Evolutionary conservation across 352 stramenopile genomes (phyloP).

Genomic region (Phytophthora citrophthora): DNA sequence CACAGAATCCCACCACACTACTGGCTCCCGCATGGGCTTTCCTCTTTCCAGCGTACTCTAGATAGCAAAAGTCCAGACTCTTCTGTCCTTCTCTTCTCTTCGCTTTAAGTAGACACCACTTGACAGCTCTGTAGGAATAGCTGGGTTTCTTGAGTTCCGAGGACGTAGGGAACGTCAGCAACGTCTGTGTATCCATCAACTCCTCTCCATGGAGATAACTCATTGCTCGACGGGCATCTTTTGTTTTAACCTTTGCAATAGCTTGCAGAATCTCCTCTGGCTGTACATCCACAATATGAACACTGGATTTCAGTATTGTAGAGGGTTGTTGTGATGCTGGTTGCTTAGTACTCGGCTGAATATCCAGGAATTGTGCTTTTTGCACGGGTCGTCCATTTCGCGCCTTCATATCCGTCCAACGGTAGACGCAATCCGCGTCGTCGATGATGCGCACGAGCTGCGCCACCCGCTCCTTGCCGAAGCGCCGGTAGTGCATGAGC

Average conservation of each 20-base stretch:
- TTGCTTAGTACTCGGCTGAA: slow-evolving; percentile 50
- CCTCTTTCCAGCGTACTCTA: slow-evolving; percentile 80
- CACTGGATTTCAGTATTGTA: slow-evolving; percentile 66
- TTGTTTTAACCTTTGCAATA: slow-evolving; percentile 61
- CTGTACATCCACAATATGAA: slow-evolving; percentile 66
- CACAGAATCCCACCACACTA: slow-evolving; percentile 74
- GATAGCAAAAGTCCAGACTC: slow-evolving; percentile 73
- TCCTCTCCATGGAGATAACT: slow-evolving; percentile 55
- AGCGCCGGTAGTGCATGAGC: slow-evolving; percentile 73
- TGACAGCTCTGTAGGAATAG: slow-evolving; percentile 78
- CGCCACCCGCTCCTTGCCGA: slow-evolving; percentile 69
- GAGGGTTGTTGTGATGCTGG: slow-evolving; percentile 37
- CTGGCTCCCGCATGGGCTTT: slow-evolving; percentile 42
- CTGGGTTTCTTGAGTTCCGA: slow-evolving; percentile 50
- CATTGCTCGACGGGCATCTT: slow-evolving; percentile 59
- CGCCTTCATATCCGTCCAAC: slow-evolving; percentile 55
- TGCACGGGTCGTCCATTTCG: slow-evolving; percentile 39
- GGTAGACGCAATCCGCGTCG: slow-evolving; percentile 77
- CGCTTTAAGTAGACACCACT: slow-evolving; percentile 56
- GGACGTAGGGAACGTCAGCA: slow-evolving; percentile 74
- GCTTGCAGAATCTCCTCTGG: slow-evolving; percentile 68
- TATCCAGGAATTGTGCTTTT: slow-evolving; percentile 68
- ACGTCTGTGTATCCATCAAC: slow-evolving; percentile 69
- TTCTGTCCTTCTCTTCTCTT: slow-evolving; percentile 42
- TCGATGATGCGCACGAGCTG: slow-evolving; percentile 76